Percentiles rank a stretch among this genome's conserved stretches.
These are phyloP conservation scores for Funneliformis caledonium DNA, from an alignment of 371 early-diverging fungal species.

Conservation along the genomic window DNA sequence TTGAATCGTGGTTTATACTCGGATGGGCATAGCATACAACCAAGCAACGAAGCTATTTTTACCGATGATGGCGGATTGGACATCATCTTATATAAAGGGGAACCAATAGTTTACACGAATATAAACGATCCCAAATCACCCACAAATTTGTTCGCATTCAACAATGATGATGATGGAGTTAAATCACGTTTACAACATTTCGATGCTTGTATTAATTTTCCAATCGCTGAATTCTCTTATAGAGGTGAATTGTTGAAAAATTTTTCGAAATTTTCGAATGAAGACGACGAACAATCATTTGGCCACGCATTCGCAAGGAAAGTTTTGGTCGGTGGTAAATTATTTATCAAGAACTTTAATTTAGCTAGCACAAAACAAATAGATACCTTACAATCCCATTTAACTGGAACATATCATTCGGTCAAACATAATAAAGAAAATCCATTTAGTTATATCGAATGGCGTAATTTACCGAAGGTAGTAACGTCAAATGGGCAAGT, in stretches of 20 bases:
- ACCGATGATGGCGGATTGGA: neutral
- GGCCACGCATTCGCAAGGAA: neutral
- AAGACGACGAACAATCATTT: no score
- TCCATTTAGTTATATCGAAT: neutral
- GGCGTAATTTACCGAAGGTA: no score
- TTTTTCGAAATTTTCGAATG: no score
- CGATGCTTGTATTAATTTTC: neutral
- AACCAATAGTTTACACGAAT: neutral
- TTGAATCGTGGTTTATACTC: neutral
- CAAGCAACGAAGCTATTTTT: neutral
- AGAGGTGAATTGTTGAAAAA: neutral
- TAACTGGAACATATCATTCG: neutral
- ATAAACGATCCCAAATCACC: neutral
- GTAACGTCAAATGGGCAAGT: no score
- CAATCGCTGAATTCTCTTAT: neutral
- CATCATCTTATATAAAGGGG: no score
- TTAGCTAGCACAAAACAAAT: neutral
- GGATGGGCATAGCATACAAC: neutral
- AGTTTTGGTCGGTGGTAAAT: neutral
- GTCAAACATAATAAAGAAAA: neutral
- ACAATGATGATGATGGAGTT: neutral
- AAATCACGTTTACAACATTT: neutral
- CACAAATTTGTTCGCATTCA: neutral
- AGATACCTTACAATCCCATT: no score
- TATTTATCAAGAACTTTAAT: no score